Base-by-base conservation (phyloP, 129 eudicot genomes). In the Sambucus nigra region DNA sequence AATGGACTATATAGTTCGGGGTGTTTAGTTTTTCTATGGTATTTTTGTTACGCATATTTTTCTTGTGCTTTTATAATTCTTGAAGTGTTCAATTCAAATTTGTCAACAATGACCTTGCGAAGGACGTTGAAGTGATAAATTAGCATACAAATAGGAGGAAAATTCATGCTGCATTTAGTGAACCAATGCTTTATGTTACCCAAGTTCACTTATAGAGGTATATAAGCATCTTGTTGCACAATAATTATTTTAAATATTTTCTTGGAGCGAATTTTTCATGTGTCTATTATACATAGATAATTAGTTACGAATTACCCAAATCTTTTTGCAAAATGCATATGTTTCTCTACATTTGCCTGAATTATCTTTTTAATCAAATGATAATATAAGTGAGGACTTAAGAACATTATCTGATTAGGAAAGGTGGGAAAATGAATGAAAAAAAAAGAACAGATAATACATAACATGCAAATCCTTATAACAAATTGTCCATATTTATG, bases 111-210 rank as follows among this genome's bases (percentile, higher is more conserved):
- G 18, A 1, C 42, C 56, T 65, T 65, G 66, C 76, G 83, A 89
- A 83, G 71, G 61, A 62, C 81, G 46, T 50, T 80, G 53, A 87
- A 74, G 73, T 77, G 80, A 70, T 87, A 78, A 55, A 64, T 80
- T 21, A 77, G 84, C 69, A 69, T 75, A 21, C 87, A 83, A 45
- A 64, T 79, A 60, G 86, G 87, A 53, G 82, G 76, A 46, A 79
- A 73, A 38, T 69, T 78, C 65, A 78, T 80, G 76, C 91, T 73
- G 59, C 61, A 81, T 55, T 59, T 88, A 50, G 75, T 84, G 94
- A 78, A 75, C 57, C 80, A 77, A 65, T 69, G 69, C 61, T 60
- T 79, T 16, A 73, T 75, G 70, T 25, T 80, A 26, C 87, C 83
- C 49, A 84, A 84, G 73, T 57, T 73, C 56, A 54, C 70, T 50